Base-by-base conservation (phyloP, 2,329 filamentous ascomycete genomes). In the Didymosphaeria variabile region DNA sequence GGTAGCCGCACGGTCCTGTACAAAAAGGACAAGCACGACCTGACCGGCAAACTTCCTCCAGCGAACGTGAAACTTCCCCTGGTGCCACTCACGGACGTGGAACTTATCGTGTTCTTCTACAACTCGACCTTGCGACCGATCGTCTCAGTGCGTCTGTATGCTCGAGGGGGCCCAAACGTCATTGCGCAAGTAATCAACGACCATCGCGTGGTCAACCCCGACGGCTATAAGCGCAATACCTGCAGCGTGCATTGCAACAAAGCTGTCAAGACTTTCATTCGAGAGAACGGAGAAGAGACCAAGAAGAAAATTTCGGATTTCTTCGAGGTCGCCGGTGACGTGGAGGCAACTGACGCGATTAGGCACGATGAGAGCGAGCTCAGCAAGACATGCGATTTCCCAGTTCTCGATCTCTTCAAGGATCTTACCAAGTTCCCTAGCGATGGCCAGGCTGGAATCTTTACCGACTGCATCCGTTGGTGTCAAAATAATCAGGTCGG, bases 91-190 rank as follows among this genome's bases (percentile, higher is more conserved):
- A 77, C 72, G 0, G 72, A 77, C 23, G 63, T 52, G 0, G 74
- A 77, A 26, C 15, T 77, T 0, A 67, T 76, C 2, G 70, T 76
- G 0, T 76, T 71, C 64, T 75, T 76, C 64, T 77, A 73, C 63
- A 72, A 76, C n/a, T 67, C 67, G 0, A 34, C 73, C 0, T 51
- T 58, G 0, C 68, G 68, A 0, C 72, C 73, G 0, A 58, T 65
- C 0, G 70, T 76, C 9, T 59, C 73, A 0, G 52, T 73, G 0
- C 72, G 74, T 0, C 64, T 77, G 0, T 73, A 73, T 42, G 58
- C 66, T 0, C 70, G 71, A 4, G 56, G 62, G 0, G 72, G 71
- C 1, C 74, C 74, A 0, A 53, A 62, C 0, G 23, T 61, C 0
- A 76, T 77, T 10, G 59, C 63, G 0, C 60, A 66, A 2, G 52